Conservation (phyloP, 2,329 filamentous ascomycete genomes). For the Atkinsonella texensis region DNA sequence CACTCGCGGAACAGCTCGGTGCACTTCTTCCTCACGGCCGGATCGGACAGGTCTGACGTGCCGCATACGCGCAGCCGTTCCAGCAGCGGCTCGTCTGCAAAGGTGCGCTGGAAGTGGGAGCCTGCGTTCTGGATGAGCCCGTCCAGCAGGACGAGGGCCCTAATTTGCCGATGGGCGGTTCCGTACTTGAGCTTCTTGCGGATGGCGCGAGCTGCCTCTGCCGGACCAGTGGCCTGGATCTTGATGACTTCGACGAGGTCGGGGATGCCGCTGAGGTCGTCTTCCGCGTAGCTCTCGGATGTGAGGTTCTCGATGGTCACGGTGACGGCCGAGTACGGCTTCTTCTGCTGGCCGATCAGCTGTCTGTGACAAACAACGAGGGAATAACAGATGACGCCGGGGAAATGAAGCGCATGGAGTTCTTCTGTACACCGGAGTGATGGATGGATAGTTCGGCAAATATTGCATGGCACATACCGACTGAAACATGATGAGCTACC, state of each 20-base stretch:
- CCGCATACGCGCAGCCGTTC: conserved; percentile 83
- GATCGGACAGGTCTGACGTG: conserved; percentile 73
- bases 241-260: conserved; percentile 91
- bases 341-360: conserved; percentile 27
- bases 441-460: background rate
- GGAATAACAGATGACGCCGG: too few species aligned
- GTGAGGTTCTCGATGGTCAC: conserved; percentile 87
- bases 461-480: conserved; percentile 11
- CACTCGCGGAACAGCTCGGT: conserved; percentile 77
- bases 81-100: conserved; percentile 82
- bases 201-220: conserved; percentile 81
- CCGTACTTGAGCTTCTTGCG: conserved; percentile 99
- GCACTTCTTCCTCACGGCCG: conserved; percentile 79
- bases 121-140: conserved; percentile 92
- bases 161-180: conserved; percentile 80
- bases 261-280: conserved; percentile 83
- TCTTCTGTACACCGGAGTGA: too few species aligned
- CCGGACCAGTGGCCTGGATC: conserved; percentile 74
- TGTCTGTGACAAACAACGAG: too few species aligned
- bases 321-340: conserved; percentile 87
- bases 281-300: conserved; percentile 77
- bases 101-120: conserved; percentile 70
- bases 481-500: conserved; percentile 16
- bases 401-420: too few species aligned
- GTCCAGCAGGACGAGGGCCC: conserved; percentile 80